Base-by-base conservation (phyloP, 2,329 filamentous ascomycete genomes). In the Colletotrichum chrysophilum region DNA sequence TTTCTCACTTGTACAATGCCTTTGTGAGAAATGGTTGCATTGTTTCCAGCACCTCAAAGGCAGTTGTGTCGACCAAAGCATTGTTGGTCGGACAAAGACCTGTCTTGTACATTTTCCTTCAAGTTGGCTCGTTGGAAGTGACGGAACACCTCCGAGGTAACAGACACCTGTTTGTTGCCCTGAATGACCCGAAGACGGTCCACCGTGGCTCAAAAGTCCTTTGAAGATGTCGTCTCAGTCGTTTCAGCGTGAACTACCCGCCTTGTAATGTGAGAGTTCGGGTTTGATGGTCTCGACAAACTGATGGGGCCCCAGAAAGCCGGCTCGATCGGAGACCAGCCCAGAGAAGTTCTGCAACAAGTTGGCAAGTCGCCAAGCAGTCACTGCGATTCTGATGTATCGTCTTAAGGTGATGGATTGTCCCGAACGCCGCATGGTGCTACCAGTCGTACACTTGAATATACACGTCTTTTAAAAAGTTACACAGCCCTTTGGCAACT, bases 391-490 rank as follows among this genome's bases (percentile, higher is more conserved):
- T 30, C 55, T 18, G 14, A 26, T 58, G 9, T 30, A 58, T 58
- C 14, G 24, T 52, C 10, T 56, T 38, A 28, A 74, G 30, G 43
- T 58, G 64, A 64, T 76, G 58, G 34, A 74, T 76, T 73, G 74
- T 74, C 74, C 74, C 64, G 62, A 76, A 76, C 74, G 74, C 74
- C 74, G 38, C 26, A 61, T 43, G 64, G 68, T 75, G 74, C 66
- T 75, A 75, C 52, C 71, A 70, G 61, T 75, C 78, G 70, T 78
- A 80, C 78, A 79, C 77, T 71, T 73, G 77, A 78, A 78, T 82
- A 80, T 81, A 84, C 79, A 82, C 79, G 71, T 80, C n/a, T 52
- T 77, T 80, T 66, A 48, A 70, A 70, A 18, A 71, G 71, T 74
- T 74, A 75, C 71, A 73, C 26, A 16, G 28, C 48, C 62, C 36